Evolutionary conservation across 2,329 filamentous ascomycete genomes (phyloP).

Genomic region (Cordyceps javanica): DNA sequence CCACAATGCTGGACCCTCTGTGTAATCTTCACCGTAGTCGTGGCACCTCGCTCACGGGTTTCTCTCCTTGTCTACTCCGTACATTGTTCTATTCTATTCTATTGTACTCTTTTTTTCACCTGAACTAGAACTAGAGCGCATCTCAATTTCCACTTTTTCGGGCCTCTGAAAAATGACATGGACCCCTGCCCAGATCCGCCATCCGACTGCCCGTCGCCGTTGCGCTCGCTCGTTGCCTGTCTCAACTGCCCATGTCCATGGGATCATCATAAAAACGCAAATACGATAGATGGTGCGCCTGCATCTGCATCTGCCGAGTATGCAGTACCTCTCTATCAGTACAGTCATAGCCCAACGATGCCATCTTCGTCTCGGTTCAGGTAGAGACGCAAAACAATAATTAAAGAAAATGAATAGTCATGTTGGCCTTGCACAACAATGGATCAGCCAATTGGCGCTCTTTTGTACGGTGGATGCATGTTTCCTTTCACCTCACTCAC

Average conservation of each 20-base stretch:
- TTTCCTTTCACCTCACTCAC: neutral
- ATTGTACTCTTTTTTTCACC: neutral
- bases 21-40: no score
- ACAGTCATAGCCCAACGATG: no score
- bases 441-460: no score
- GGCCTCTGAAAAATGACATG: no score
- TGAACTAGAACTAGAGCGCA: neutral
- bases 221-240: neutral
- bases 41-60: neutral
- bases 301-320: neutral
- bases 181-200: neutral
- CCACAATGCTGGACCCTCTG: no score
- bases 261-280: neutral
- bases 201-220: neutral
- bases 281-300: neutral
- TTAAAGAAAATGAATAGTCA: no score
- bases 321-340: no score
- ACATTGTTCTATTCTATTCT: no score
- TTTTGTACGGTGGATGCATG: no score
- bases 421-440: no score
- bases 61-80: no score
- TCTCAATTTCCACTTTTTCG: constrained; percentile 1
- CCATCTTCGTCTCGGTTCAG: neutral
- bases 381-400: no score
- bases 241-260: neutral